Evolutionary conservation across 2,329 filamentous ascomycete genomes (phyloP), one percentile per base, ranked within the genome.

Genomic region (Malbranchea cinnamomea): DNA sequence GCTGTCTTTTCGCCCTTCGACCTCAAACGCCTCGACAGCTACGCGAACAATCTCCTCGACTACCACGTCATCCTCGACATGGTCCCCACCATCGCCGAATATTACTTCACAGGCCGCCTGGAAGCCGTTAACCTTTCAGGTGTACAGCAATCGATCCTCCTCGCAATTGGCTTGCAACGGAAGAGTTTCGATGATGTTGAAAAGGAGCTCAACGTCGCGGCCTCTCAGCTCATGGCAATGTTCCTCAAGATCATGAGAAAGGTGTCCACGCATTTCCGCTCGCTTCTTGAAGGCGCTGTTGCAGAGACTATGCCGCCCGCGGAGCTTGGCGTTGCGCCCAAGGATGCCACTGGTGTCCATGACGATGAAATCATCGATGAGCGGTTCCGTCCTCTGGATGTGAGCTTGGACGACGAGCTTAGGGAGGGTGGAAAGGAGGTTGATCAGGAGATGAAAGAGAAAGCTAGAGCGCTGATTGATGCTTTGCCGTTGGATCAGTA

Each of bases 11-110:
- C 81, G 3, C 85, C 89, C 0, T 95, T 89, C 51, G 89, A 98
- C 52, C 70, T 94, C 38, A 95, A 95, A 62, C 77, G 89, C 16
- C 66, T 98, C 3, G 87, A 94, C 50, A 85, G 80, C 24, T 98
- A 98, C 46, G 82, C 89, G 10, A 92, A 91, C 57, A 93, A 92
- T 57, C 80, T 94, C 68, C 73, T 98, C 23, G 91, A 98, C 56
- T 93, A 95, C 61, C 91, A 94, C 49, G 85, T 94, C 43, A 89
- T 98, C 32, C 68, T 95, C 16, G 91, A 98, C 50, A 71, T 98
- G 47, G 67, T 98, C 33, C 89, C 89, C 0, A 70, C 67, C 2
- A 74, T 98, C 38, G 78, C 89, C 1, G 65, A 67, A 14, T 68
- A 92, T 15, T 94, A 87, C 62, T 98, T 98, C 56, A 74, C 72